Percentiles rank a stretch among this genome's conserved stretches.
These are phyloP conservation scores for Serendipita sp. DNA, from an alignment of 768 basidiomycete species.

Conservation along the genomic window DNA sequence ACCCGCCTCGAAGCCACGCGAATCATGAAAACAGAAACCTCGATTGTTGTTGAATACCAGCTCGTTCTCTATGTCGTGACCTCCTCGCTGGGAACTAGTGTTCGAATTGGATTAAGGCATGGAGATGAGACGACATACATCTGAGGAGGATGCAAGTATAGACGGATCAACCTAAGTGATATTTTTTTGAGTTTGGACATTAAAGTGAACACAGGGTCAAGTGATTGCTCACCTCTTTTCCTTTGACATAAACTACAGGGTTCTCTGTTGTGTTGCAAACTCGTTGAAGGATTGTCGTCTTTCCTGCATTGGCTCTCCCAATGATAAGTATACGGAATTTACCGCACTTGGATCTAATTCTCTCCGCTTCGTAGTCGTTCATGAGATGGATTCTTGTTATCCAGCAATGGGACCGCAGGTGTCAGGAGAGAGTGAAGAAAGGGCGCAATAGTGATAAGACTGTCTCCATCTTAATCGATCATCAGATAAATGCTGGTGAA, in stretches of 20 bases:
- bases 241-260: constrained; percentile 6
- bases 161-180: not conserved
- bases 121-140: too few relatives aligned
- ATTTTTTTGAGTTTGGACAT: not conserved
- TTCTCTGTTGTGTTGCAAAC: constrained; percentile 8
- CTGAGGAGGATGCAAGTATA: not conserved
- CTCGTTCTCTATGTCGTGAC: constrained; percentile 20
- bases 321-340: constrained; percentile 12
- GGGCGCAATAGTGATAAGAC: too few relatives aligned
- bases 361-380: too few relatives aligned
- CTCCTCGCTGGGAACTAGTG: constrained; percentile 17
- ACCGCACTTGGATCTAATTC: constrained; percentile 7
- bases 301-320: constrained; percentile 11
- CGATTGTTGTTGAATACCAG: constrained; percentile 20
- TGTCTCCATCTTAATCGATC: too few relatives aligned
- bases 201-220: not conserved
- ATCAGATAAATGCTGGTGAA: too few relatives aligned
- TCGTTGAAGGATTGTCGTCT: constrained; percentile 10
- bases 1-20: constrained; percentile 25
- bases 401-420: too few relatives aligned
- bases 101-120: not conserved
- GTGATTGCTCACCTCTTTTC: not conserved
- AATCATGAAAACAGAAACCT: constrained; percentile 27
- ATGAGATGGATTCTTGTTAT: too few relatives aligned
- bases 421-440: too few relatives aligned